Evolutionary conservation across 164 flowering plant species (phyloP).

Genomic region (Stephania yunnanensis): DNA sequence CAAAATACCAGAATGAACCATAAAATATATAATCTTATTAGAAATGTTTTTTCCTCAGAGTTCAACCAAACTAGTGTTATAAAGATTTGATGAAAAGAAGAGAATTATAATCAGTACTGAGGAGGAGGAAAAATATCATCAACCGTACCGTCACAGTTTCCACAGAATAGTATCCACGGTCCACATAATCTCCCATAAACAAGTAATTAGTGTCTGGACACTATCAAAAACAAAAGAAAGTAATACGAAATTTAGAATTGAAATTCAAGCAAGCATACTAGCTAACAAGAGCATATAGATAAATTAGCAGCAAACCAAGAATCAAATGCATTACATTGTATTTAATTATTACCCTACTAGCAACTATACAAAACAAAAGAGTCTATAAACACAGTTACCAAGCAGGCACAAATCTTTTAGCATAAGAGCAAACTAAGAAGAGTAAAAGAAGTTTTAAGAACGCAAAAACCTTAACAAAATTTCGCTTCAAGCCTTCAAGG

Average conservation of each 20-base stretch:
- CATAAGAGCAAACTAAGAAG: neutral
- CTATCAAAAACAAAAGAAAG: constrained; percentile 28
- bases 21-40: neutral
- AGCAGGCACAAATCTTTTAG: neutral
- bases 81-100: too few species aligned
- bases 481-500: too few species aligned
- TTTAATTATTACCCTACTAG: neutral
- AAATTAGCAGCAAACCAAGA: neutral
- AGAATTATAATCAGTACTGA: neutral
- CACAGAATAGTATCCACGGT: constrained; percentile 94
- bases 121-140: neutral
- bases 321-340: neutral
- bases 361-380: neutral
- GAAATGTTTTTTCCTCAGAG: neutral
- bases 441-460: too few species aligned
- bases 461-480: too few species aligned
- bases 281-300: neutral
- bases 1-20: neutral
- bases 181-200: constrained; percentile 98
- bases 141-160: constrained; percentile 82
- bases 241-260: constrained; percentile 11
- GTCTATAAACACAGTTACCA: neutral
- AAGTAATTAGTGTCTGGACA: constrained; percentile 96
- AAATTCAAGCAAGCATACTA: neutral
- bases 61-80: neutral